Conservation (phyloP, 139 green algal species). For the Micractinium sp. region DNA sequence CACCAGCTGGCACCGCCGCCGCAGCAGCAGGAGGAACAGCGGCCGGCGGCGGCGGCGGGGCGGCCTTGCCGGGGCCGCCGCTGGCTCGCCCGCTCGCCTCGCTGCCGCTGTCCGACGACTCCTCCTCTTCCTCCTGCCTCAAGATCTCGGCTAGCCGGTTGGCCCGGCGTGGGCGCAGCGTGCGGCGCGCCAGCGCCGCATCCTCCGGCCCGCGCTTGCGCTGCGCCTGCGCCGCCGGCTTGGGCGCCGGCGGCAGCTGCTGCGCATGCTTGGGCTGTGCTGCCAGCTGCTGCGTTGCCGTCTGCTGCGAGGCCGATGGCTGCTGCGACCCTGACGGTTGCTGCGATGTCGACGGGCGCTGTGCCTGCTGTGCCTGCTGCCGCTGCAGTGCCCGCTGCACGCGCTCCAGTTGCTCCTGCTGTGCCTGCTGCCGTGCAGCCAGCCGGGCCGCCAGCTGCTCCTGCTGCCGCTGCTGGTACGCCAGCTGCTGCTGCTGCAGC, state of each 20-base stretch:
- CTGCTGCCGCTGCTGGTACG: background rate
- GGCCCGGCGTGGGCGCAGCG: background rate
- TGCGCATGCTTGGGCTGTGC: conserved; percentile 7
- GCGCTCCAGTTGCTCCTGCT: background rate
- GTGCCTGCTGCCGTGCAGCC: background rate
- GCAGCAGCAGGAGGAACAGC: background rate
- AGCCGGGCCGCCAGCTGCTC: background rate
- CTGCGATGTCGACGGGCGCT: background rate
- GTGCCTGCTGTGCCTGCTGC: background rate
- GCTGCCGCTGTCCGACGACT: background rate
- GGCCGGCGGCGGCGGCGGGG: background rate
- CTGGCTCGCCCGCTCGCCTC: background rate
- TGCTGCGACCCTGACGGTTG: background rate
- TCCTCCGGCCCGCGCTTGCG: background rate
- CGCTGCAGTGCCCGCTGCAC: background rate
- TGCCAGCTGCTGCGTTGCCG: background rate
- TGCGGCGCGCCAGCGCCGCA: background rate
- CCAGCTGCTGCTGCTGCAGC: conserved; percentile 26
- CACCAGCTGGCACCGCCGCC: background rate
- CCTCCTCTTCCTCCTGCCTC: conserved; percentile 8
- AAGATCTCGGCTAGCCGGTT: background rate
- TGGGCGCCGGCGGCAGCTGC: background rate
- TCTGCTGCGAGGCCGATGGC: background rate
- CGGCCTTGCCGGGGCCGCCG: background rate
- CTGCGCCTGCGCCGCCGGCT: background rate